phyloP scores from a whole-genome alignment of 805 yeast genomes.

The Ogataea neopini region DNA sequence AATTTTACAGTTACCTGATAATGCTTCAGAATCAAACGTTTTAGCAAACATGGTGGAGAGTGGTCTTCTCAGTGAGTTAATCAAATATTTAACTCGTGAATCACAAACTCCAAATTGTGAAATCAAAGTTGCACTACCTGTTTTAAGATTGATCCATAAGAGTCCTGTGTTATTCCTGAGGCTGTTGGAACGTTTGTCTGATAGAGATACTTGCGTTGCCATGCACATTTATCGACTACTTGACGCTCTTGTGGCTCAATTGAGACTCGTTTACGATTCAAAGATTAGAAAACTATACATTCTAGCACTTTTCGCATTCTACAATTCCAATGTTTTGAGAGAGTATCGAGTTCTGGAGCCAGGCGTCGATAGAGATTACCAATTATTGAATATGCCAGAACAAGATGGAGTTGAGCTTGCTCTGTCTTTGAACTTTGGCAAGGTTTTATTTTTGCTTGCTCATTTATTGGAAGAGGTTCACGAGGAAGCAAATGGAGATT shows the following conservation, averaged over 20 bases:
- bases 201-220: slow-evolving; percentile 25
- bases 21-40: slow-evolving; percentile 18
- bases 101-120: slow-evolving; percentile 44
- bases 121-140: slow-evolving; percentile 39
- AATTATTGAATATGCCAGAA: slow-evolving; percentile 29
- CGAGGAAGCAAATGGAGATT: slow-evolving; percentile 60
- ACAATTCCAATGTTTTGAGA: slow-evolving; percentile 21
- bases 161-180: slow-evolving; percentile 38
- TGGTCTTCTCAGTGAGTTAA: slow-evolving; percentile 46
- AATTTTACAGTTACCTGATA: slow-evolving; percentile 35
- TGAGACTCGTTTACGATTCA: slow-evolving; percentile 66
- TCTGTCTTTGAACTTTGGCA: slow-evolving; percentile 30
- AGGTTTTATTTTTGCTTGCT: slow-evolving; percentile 25
- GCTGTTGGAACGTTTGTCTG: slow-evolving; percentile 35
- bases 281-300: slow-evolving; percentile 59
- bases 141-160: slow-evolving; percentile 41
- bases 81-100: slow-evolving; percentile 43
- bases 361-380: slow-evolving; percentile 23
- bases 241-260: slow-evolving; percentile 32
- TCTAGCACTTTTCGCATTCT: slow-evolving; percentile 32
- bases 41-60: slow-evolving; percentile 39
- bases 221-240: slow-evolving; percentile 19
- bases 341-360: slow-evolving; percentile 21
- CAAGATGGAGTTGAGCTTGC: slow-evolving; percentile 26
- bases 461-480: slow-evolving; percentile 71